Evolutionary conservation across 257 asterid genomes (phyloP).

Genomic region (Fraxinus cuspidata): DNA sequence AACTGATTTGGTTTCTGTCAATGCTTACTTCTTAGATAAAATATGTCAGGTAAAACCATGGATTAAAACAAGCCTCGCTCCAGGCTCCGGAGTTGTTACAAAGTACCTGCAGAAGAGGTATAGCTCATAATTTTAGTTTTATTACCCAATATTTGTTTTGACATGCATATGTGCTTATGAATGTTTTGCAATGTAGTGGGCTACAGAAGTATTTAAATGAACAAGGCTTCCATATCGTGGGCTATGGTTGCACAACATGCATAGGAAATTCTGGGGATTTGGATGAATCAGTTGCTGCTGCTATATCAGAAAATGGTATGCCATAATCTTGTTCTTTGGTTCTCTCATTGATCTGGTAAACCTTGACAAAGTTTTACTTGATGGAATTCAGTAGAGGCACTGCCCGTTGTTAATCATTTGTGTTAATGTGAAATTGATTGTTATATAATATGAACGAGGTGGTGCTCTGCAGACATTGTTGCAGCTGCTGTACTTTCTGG

Average conservation of each 20-base stretch:
- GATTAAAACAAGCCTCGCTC: conserved; percentile 98
- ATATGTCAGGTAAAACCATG: conserved; percentile 86
- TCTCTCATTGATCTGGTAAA: not conserved
- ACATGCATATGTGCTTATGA: not conserved
- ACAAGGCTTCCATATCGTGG: conserved; percentile 93
- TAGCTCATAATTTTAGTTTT: conserved; percentile 18
- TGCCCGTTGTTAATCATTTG: not conserved
- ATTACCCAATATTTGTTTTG: conserved; percentile 6
- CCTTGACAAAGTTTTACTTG: not conserved
- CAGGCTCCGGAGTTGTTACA: conserved; percentile 94
- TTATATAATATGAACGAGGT: conserved; percentile 15
- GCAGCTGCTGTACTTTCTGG: conserved; percentile 99
- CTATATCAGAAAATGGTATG: conserved; percentile 85
- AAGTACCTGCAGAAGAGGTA: conserved; percentile 85
- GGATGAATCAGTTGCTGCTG: conserved; percentile 81
- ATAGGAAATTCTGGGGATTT: conserved; percentile 93
- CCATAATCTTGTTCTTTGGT: conserved; percentile 2
- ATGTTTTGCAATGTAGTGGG: conserved; percentile 57
- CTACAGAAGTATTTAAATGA: conserved; percentile 74
- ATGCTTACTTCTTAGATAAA: conserved; percentile 24
- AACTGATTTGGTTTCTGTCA: conserved; percentile 19
- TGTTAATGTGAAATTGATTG: conserved; percentile 6
- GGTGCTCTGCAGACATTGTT: conserved; percentile 68
- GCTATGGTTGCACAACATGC: conserved; percentile 96
- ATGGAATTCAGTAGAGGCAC: not conserved